Evolutionary conservation across 2,329 filamentous ascomycete genomes (phyloP).

Genomic region (Aspergillus tanneri): DNA sequence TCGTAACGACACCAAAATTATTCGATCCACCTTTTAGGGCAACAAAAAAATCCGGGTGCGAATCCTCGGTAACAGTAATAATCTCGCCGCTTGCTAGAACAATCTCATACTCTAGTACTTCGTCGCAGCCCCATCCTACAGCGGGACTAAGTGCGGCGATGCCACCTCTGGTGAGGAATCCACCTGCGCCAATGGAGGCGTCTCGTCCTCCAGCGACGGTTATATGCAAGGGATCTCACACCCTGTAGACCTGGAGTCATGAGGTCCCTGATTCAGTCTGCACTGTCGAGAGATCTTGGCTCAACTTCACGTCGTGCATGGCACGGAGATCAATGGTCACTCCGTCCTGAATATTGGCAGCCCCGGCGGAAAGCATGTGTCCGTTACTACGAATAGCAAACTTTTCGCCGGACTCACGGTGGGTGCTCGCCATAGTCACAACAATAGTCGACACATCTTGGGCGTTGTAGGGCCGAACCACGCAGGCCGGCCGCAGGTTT

Average conservation of each 20-base stretch:
- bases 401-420: constrained; percentile 2
- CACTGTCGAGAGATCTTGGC: neutral
- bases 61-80: neutral
- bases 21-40: constrained; percentile 11
- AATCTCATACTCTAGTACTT: constrained; percentile 3
- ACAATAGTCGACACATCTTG: constrained; percentile 21
- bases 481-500: constrained; percentile 19
- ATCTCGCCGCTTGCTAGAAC: constrained; percentile 5
- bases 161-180: constrained; percentile 1
- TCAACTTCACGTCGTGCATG: constrained; percentile 4
- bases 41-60: constrained; percentile 3
- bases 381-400: constrained; percentile 21
- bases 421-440: constrained; percentile 2
- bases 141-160: neutral
- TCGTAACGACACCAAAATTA: constrained; percentile 13
- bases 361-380: constrained; percentile 11
- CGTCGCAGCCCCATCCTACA: constrained; percentile 3
- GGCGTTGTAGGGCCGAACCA: constrained; percentile 20
- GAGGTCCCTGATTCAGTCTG: constrained; percentile 1
- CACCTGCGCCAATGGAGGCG: constrained; percentile 3
- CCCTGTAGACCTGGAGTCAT: constrained; percentile 10
- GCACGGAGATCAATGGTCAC: constrained; percentile 17
- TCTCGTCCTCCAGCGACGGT: constrained; percentile 12
- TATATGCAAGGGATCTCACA: constrained; percentile 14
- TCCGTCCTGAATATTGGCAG: constrained; percentile 14